phyloP scores from a whole-genome alignment of 495 filamentous ascomycete species.

The Bacidia rubella region DNA sequence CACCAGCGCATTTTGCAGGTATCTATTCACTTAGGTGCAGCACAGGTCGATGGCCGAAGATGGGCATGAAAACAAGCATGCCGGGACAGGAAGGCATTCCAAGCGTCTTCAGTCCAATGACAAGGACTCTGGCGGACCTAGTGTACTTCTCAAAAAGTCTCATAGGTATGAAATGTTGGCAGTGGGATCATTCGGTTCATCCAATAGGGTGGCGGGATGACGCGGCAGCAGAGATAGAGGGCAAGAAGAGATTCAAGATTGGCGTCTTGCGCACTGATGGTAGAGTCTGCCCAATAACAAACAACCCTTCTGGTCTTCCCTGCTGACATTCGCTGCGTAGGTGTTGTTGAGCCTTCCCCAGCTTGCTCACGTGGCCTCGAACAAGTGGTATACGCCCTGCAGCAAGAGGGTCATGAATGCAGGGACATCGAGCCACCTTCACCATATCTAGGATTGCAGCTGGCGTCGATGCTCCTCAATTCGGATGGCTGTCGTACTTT shows the following conservation, averaged over 20 bases:
- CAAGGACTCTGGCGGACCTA: slow-evolving; percentile 73
- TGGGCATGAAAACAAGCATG: slow-evolving; percentile 79
- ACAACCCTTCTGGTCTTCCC: neutral
- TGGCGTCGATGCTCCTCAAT: slow-evolving; percentile 78
- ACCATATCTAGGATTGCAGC: slow-evolving; percentile 57
- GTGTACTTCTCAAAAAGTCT: slow-evolving; percentile 64
- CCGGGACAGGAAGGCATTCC: slow-evolving; percentile 85
- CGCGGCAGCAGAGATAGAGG: slow-evolving; percentile 41
- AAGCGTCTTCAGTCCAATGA: slow-evolving; percentile 87
- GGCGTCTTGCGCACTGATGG: slow-evolving; percentile 72
- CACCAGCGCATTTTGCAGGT: slow-evolving; percentile 80
- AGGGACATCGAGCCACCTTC: slow-evolving; percentile 55
- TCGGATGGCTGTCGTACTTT: slow-evolving; percentile 80
- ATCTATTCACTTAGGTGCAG: slow-evolving; percentile 84
- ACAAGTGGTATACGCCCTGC: slow-evolving; percentile 53
- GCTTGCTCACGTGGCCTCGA: slow-evolving; percentile 69
- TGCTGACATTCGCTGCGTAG: slow-evolving; percentile 16
- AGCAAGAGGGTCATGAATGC: slow-evolving; percentile 59
- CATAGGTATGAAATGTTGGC: slow-evolving; percentile 78
- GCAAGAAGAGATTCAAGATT: slow-evolving; percentile 50
- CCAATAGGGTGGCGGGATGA: slow-evolving; percentile 67
- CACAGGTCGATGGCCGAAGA: slow-evolving; percentile 90
- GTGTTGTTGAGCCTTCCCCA: slow-evolving; percentile 74
- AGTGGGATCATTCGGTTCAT: slow-evolving; percentile 75
- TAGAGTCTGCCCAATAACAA: slow-evolving; percentile 13